Evolutionary conservation across 257 asterid species (phyloP).

Genomic region (Plantago elongata): DNA sequence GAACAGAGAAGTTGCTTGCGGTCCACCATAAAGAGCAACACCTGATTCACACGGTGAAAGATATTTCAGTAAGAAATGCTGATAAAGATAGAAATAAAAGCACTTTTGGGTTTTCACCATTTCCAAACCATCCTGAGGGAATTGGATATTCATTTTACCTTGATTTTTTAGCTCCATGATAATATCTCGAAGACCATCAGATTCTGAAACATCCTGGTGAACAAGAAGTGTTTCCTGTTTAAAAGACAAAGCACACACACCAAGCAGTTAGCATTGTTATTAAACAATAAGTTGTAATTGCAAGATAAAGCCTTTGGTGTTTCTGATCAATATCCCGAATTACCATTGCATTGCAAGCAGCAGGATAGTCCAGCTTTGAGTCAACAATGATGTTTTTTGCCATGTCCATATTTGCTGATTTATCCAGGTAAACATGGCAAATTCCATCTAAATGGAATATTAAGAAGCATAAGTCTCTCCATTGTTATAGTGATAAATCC

Average conservation of each 20-base stretch:
- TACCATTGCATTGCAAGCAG: slow-evolving; percentile 89
- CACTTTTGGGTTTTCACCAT: not conserved
- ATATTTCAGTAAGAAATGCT: not conserved
- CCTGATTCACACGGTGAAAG: slow-evolving; percentile 28
- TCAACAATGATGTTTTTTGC: slow-evolving; percentile 59
- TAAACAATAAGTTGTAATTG: not conserved
- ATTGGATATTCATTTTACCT: slow-evolving; percentile 32
- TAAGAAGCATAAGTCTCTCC: slow-evolving; percentile 10
- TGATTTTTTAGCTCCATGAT: slow-evolving; percentile 55
- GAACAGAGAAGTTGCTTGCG: slow-evolving; percentile 39
- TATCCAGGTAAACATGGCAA: slow-evolving; percentile 74
- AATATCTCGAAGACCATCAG: slow-evolving; percentile 49
- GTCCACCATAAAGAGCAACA: slow-evolving; percentile 51
- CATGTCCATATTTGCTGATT: slow-evolving; percentile 66
- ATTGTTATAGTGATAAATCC: not conserved
- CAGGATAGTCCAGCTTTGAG: slow-evolving; percentile 81
- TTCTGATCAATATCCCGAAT: slow-evolving; percentile 3
- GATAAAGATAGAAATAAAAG: not conserved
- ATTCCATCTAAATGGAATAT: slow-evolving; percentile 56
- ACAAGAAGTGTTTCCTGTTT: slow-evolving; percentile 71
- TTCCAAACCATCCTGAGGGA: not conserved
- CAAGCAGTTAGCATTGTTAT: not conserved
- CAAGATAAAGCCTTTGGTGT: not conserved
- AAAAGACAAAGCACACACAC: not conserved
- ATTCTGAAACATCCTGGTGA: slow-evolving; percentile 52